phyloP scores from a whole-genome alignment of 257 asterid genomes.

The Jaltomata sinuosa region DNA sequence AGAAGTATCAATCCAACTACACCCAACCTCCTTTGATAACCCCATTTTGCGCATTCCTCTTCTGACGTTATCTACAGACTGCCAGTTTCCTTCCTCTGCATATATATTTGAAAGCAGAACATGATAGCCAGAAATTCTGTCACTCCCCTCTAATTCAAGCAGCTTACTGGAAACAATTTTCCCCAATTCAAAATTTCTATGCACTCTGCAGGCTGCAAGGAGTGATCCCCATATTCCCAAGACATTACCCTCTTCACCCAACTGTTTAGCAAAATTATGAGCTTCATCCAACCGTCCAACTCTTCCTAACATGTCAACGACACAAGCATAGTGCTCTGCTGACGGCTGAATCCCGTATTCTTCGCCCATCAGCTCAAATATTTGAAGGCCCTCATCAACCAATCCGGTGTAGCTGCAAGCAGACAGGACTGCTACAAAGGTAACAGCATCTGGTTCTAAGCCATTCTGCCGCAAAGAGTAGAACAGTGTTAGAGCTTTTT shows the following conservation, averaged over 20 bases:
- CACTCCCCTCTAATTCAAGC: conserved; percentile 45
- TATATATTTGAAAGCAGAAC: conserved; percentile 79
- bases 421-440: conserved; percentile 62
- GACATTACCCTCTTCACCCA: conserved; percentile 48
- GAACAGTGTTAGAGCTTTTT: conserved; percentile 51
- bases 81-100: conserved; percentile 89
- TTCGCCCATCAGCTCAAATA: conserved; percentile 53
- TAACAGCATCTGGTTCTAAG: conserved; percentile 42
- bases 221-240: conserved; percentile 81
- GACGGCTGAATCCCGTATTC: conserved; percentile 49
- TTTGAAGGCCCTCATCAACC: conserved; percentile 56
- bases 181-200: conserved; percentile 62
- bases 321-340: conserved; percentile 63
- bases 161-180: conserved; percentile 62
- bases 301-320: conserved; percentile 86
- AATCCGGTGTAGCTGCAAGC: conserved; percentile 78
- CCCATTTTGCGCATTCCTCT: conserved; percentile 55
- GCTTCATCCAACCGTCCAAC: conserved; percentile 85
- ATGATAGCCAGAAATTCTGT: conserved; percentile 43
- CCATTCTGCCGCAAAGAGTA: conserved; percentile 40
- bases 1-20: conserved; percentile 76
- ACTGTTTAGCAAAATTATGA: conserved; percentile 38
- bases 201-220: conserved; percentile 67
- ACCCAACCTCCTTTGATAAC: conserved; percentile 63
- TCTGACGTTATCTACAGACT: conserved; percentile 48